Evolutionary conservation across 805 yeast species (phyloP), one percentile per base, ranked within the genome.

Genomic region (Ogataea neopini): DNA sequence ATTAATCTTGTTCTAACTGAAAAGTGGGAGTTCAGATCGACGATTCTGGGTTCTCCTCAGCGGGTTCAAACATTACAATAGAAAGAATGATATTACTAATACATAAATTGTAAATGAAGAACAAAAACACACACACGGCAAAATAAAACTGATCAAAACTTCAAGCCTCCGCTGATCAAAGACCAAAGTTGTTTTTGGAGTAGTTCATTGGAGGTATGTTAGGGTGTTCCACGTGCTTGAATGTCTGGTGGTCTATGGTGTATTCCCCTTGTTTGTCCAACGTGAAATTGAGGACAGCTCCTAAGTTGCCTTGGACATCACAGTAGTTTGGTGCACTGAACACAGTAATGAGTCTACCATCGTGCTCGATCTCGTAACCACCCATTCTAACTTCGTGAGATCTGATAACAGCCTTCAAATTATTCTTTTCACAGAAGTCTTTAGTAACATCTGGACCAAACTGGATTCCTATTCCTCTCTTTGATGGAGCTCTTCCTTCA

Each of bases 311-410:
- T 46, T 88, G 90, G 13, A 84, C 73, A 64, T 94, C 99, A 71
- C 98, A 92, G 68, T 92, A 92, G 66, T 94, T 92, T 29, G 99
- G 99, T 0, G 99, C 99, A 67, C 95, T 84, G 67, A 94, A 94
- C n/a, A 94, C 96, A 0, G 99, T 94, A 44, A 90, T 80, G 43
- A 94, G 77, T 54, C 82, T 76, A 10, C 95, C 96, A 49, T 86
- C 76, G 61, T 94, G 99, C 63, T 92, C 97, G 39, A 75, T 75
- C 54, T 88, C 89, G 49, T 85, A 89, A 40, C 99, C 99, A 5
- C 77, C 84, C 86, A 86, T 85, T 63, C 98, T 77, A 6, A 92
- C 96, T 69, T 94, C 99, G 63, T 94, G 99, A 2, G 97, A 89
- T 60, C 99, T 77, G 59, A 94, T 85, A 34, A 94, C 79, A 47